Evolutionary conservation across 2,329 filamentous ascomycete species (phyloP).

Genomic region (Gnomoniopsis sp.): DNA sequence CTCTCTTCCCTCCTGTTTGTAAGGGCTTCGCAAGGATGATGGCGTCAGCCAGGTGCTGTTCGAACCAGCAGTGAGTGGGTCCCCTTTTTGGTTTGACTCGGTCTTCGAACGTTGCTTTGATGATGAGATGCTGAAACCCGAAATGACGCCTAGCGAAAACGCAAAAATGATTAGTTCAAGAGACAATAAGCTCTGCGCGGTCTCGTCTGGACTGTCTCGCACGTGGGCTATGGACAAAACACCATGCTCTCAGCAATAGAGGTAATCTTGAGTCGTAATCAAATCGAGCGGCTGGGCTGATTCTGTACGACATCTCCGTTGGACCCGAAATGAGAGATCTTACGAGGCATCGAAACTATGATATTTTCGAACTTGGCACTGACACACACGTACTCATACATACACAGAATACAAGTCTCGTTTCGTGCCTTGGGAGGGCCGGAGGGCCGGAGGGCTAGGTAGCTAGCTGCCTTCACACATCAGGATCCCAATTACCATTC

Average conservation of each 20-base stretch:
- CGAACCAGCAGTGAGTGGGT: no score
- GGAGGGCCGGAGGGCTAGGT: neutral
- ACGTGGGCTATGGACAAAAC: neutral
- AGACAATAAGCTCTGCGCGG: neutral
- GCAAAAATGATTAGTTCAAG: neutral
- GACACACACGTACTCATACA: no score
- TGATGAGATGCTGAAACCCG: neutral
- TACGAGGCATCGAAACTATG: neutral
- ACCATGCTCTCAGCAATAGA: neutral
- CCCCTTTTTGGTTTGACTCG: neutral
- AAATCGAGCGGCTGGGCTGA: neutral
- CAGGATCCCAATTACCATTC: conserved; percentile 37
- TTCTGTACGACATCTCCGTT: neutral
- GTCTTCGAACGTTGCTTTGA: neutral
- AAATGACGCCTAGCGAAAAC: neutral
- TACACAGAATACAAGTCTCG: no score
- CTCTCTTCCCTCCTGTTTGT: no score
- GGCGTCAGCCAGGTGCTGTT: no score
- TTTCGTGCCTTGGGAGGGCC: no score
- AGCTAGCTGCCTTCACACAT: conserved; percentile 21
- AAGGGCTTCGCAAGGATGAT: no score
- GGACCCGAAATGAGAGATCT: neutral
- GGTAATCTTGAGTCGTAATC: neutral
- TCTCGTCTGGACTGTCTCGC: neutral
- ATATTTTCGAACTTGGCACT: no score